A percentile compares a stretch with the other conserved stretches of the same genome.
These are phyloP conservation scores for Xylaria sp. DNA, from an alignment of 2,329 filamentous ascomycete genomes.

Conservation along the genomic window DNA sequence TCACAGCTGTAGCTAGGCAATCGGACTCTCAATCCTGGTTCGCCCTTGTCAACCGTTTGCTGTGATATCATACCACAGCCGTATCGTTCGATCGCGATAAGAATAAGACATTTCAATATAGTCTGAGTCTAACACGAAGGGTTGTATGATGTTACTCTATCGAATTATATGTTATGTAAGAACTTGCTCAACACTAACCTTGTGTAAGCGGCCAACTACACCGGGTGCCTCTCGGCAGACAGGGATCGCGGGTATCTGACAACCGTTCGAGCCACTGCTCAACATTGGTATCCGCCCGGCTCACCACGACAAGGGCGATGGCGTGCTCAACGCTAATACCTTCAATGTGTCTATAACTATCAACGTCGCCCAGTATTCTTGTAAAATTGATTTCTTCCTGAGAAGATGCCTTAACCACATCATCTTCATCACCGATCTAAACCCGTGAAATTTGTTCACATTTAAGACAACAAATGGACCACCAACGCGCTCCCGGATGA, in stretches of 20 bases:
- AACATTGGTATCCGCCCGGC: not conserved
- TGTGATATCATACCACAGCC: too few species aligned
- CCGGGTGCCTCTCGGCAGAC: not conserved
- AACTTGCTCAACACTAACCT: not conserved
- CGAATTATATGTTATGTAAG: not conserved
- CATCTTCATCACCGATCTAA: not conserved
- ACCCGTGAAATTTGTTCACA: not conserved
- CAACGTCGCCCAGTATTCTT: not conserved
- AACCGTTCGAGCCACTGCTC: not conserved
- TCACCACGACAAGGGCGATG: slow-evolving; percentile 25
- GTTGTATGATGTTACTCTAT: not conserved
- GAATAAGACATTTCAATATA: not conserved
- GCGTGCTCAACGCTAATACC: slow-evolving; percentile 26
- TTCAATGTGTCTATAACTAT: slow-evolving; percentile 21
- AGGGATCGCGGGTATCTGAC: slow-evolving; percentile 1
- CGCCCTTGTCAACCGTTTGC: too few species aligned
- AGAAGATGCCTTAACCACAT: not conserved
- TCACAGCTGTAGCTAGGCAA: not conserved
- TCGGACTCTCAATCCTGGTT: not conserved
- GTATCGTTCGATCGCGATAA: not conserved
- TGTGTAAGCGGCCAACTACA: not conserved
- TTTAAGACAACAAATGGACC: not conserved
- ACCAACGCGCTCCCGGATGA: not conserved
- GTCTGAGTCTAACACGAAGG: not conserved
- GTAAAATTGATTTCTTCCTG: not conserved